Conservation (phyloP, 148 eudicot species). For the Heliamphora exappendiculata region DNA sequence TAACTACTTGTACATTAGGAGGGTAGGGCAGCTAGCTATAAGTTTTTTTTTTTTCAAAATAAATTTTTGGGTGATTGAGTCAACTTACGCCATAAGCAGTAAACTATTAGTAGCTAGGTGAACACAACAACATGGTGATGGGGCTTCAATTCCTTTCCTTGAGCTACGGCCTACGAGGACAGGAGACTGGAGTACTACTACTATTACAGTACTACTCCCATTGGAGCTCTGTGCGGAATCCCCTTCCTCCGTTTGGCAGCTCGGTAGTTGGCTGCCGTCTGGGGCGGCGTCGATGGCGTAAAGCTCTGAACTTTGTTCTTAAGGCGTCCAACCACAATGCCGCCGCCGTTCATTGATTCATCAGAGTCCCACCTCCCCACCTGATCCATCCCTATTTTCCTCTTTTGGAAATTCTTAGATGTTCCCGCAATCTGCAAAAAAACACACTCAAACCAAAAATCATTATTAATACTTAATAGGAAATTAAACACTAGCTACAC, state of each 20-base stretch:
- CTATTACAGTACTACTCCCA: not conserved
- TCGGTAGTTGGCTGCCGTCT: conserved; percentile 3
- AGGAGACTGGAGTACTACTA: no score
- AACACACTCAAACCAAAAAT: not conserved
- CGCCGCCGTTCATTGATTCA: not conserved
- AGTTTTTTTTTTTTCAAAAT: not conserved
- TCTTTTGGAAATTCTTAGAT: not conserved
- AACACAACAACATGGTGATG: no score
- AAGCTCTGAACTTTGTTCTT: conserved; percentile 1
- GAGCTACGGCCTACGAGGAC: no score
- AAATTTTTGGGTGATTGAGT: no score
- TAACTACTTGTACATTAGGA: not conserved
- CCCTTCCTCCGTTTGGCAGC: conserved; percentile 9
- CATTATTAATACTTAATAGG: not conserved
- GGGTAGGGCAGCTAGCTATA: not conserved
- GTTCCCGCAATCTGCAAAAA: not conserved
- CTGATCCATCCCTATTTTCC: not conserved
- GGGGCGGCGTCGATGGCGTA: conserved; percentile 3
- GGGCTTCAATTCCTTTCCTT: no score
- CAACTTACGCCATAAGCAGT: no score
- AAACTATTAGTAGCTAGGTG: no score
- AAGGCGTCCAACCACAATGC: not conserved
- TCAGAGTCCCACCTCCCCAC: conserved; percentile 5
- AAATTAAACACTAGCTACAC: no score
- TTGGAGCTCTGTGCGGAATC: conserved; percentile 5